Base-by-base conservation (phyloP, 2,329 filamentous ascomycete genomes). In the Cercospora beticola region DNA sequence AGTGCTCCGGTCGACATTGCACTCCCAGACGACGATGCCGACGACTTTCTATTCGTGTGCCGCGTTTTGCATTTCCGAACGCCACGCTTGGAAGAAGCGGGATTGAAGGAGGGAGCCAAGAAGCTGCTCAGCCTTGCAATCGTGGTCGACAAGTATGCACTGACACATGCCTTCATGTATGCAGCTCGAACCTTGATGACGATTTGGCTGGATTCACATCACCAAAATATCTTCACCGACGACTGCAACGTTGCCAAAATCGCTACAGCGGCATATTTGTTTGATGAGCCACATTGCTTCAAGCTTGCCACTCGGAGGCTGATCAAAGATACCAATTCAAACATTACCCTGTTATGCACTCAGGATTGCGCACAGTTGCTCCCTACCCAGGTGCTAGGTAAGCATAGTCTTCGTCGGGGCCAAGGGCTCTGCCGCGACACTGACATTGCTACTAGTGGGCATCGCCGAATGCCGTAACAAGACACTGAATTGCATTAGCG, bases 11-110 rank as follows among this genome's bases (percentile, higher is more conserved):
- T 68, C 43, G 63, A 65, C 6, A 57, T 69, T 5, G 46, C 63
- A 6, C 57, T 67, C 4, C 62, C 67, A 1, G 65, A 69, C 5
- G 69, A 71, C 21, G 18, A 61, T 4, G 43, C 16, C 3, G n/a
- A 18, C 43, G 9, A 36, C 33, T 16, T 36, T 6, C 12, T 5
- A 16, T 36, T 36, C 33, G 33, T 36, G 5, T 36, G 33, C 14
- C 33, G 33, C 4, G 33, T 16, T 5, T 16, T 36, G 14, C 33
- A 36, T 4, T 46, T 18, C 6, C 40, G 8, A 3, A 4, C 40
- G 7, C n/a, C 40, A 18, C 0, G 2, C 2, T 10, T 18, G 8
- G 16, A 18, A 1, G 4, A 21, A 3, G 18, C 8, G n/a, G 12
- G n/a, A 7, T 12, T 12, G 14, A 5, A 5, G 7, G 14, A 40